Evolutionary conservation across 768 basidiomycete genomes (phyloP).

Genomic region (Pleurotus cornucopiae): DNA sequence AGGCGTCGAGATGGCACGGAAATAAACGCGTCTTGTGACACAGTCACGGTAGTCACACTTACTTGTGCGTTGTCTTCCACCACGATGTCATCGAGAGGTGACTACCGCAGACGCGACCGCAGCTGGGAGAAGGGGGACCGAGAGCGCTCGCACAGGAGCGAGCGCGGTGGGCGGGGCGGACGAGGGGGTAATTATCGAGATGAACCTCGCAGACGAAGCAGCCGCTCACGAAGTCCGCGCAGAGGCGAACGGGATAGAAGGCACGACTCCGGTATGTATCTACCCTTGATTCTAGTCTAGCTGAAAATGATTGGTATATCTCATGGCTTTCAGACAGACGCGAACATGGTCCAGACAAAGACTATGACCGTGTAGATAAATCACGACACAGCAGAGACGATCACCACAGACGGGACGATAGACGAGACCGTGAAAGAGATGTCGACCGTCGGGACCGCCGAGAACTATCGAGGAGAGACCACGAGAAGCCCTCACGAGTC

Average conservation of each 20-base stretch:
- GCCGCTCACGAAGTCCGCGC: slow-evolving; percentile 46
- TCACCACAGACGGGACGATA: slow-evolving; percentile 18
- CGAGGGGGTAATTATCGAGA: slow-evolving; percentile 34
- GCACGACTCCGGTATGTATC: slow-evolving; percentile 18
- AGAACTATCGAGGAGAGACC: slow-evolving; percentile 30
- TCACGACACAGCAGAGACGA: slow-evolving; percentile 17
- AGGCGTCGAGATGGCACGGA: neutral
- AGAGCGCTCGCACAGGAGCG: slow-evolving; percentile 26
- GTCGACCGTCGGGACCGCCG: slow-evolving; percentile 17
- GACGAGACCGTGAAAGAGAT: slow-evolving; percentile 30
- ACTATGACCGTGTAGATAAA: slow-evolving; percentile 29
- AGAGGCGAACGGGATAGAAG: slow-evolving; percentile 37
- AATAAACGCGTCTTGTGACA: neutral
- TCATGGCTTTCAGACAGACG: slow-evolving; percentile 24
- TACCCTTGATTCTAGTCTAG: neutral
- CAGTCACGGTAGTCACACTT: slow-evolving; percentile 6
- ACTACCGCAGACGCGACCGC: slow-evolving; percentile 49
- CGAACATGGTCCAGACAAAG: slow-evolving; percentile 37
- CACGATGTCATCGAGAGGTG: slow-evolving; percentile 54
- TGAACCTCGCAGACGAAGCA: slow-evolving; percentile 27
- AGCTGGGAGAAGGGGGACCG: slow-evolving; percentile 62
- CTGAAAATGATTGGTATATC: neutral
- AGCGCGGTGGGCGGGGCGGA: slow-evolving; percentile 28
- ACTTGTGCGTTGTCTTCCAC: neutral
- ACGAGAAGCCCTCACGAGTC: slow-evolving; percentile 22